These are phyloP conservation scores for Gossypium davidsonii DNA, from an alignment of 441 rosid species.

Conservation along the genomic window DNA sequence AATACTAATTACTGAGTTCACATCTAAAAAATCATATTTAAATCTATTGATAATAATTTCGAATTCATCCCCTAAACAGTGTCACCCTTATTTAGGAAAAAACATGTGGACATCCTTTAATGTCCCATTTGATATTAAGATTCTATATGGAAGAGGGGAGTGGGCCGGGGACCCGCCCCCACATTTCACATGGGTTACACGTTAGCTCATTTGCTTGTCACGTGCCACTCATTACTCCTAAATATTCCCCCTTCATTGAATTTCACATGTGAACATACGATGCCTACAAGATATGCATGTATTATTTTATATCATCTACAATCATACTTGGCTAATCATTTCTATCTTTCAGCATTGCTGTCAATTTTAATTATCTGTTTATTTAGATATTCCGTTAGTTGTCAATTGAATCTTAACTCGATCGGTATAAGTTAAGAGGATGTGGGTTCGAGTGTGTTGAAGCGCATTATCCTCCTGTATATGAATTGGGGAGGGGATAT, in stretches of 20 bases:
- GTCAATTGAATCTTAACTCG: too few relatives aligned
- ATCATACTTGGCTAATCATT: neutral
- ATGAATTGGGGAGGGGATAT: too few relatives aligned
- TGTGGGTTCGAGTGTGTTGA: too few relatives aligned
- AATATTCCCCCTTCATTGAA: conserved; percentile 19
- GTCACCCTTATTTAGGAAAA: too few relatives aligned
- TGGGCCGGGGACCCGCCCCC: conserved; percentile 35
- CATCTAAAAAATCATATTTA: too few relatives aligned
- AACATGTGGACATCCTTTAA: conserved; percentile 12
- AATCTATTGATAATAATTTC: too few relatives aligned
- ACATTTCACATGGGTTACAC: conserved; percentile 56
- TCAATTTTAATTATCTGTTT: neutral
- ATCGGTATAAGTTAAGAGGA: fast-evolving
- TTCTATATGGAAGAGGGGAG: conserved; percentile 10
- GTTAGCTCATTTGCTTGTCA: conserved; percentile 31
- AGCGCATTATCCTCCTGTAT: fast-evolving
- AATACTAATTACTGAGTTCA: too few relatives aligned
- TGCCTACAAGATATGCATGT: conserved; percentile 12
- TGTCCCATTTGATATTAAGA: conserved; percentile 21
- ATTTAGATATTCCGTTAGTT: too few relatives aligned
- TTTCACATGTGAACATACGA: conserved; percentile 2
- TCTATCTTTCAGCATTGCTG: neutral
- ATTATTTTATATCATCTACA: neutral
- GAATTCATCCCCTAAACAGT: too few relatives aligned
- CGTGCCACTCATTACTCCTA: conserved; percentile 36